These are phyloP conservation scores for Sporothrix variecibatus DNA, from an alignment of 2,329 filamentous ascomycete genomes.

Conservation along the genomic window DNA sequence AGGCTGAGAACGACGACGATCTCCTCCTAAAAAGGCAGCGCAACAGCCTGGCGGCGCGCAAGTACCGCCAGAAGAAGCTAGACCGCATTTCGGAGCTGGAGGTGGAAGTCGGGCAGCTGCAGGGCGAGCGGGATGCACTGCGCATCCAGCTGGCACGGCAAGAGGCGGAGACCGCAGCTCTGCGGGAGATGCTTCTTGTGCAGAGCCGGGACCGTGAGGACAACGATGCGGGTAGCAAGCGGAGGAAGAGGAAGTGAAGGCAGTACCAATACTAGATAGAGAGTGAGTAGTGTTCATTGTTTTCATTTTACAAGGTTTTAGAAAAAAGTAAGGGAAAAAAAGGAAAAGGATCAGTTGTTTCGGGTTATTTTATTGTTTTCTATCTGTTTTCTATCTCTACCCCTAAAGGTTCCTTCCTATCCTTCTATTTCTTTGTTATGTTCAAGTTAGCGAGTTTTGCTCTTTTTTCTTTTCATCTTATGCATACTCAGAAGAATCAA, in stretches of 20 bases:
- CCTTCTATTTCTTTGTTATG: neutral
- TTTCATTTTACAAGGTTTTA: neutral
- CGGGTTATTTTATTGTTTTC: neutral
- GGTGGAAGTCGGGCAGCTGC: conserved; percentile 52
- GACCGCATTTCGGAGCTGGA: conserved; percentile 61
- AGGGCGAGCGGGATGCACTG: conserved; percentile 58
- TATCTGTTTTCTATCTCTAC: neutral
- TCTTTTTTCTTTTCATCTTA: neutral
- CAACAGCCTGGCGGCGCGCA: conserved; percentile 64
- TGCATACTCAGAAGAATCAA: conserved; percentile 12
- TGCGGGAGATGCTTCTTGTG: conserved; percentile 48
- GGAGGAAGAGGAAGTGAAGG: neutral
- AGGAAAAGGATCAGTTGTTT: neutral
- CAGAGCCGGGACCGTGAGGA: conserved; percentile 18
- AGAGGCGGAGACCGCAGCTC: conserved; percentile 60
- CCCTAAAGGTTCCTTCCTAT: neutral
- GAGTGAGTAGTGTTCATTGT: neutral
- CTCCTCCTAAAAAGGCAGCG: conserved; percentile 54
- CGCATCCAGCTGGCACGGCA: conserved; percentile 57
- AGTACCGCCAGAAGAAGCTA: conserved; percentile 64
- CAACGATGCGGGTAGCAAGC: neutral
- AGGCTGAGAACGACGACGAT: conserved; percentile 31
- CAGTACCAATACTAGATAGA: neutral
- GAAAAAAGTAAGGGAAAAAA: neutral
- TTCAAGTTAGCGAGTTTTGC: conserved; percentile 23